phyloP scores from a whole-genome alignment of 2,329 filamentous ascomycete species.

The Hypoxylon sp. region DNA sequence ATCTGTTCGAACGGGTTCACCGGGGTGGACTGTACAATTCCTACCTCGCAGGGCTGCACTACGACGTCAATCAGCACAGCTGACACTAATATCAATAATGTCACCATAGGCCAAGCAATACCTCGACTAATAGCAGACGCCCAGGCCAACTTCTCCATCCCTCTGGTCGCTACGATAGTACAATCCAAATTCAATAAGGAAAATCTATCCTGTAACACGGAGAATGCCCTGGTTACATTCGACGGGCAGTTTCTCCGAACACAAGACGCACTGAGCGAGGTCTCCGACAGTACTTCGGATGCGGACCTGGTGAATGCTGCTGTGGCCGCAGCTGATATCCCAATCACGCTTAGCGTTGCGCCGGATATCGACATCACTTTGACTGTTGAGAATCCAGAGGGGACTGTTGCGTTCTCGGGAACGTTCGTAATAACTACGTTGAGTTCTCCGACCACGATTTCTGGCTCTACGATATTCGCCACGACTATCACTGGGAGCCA shows the following conservation, averaged over 20 bases:
- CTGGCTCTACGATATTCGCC: conserved; percentile 49
- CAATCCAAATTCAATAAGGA: conserved; percentile 80
- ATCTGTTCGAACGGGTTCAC: conserved; percentile 92
- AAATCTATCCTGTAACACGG: conserved; percentile 82
- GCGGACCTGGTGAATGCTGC: conserved; percentile 37
- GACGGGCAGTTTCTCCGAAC: conserved; percentile 64
- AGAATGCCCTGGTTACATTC: conserved; percentile 91
- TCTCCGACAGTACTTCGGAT: conserved; percentile 42
- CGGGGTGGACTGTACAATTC: conserved; percentile 63
- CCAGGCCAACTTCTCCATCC: conserved; percentile 77
- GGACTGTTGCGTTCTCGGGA: conserved; percentile 37
- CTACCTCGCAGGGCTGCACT: conserved; percentile 64
- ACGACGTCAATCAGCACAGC: conserved; percentile 59
- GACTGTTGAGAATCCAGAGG: conserved; percentile 42
- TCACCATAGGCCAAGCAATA: conserved; percentile 83
- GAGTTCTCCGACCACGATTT: conserved; percentile 38
- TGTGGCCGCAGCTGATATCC: conserved; percentile 44
- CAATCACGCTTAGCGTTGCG: conserved; percentile 51
- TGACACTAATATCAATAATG: conserved; percentile 66
- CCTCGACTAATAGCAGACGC: conserved; percentile 77
- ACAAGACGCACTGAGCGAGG: conserved; percentile 47
- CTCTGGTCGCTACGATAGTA: conserved; percentile 76
- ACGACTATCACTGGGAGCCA: conserved; percentile 47
- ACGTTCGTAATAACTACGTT: conserved; percentile 45
- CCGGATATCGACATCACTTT: conserved; percentile 53